Base-by-base conservation (phyloP, 352 stramenopile species). In the Phytophthora idaei region DNA sequence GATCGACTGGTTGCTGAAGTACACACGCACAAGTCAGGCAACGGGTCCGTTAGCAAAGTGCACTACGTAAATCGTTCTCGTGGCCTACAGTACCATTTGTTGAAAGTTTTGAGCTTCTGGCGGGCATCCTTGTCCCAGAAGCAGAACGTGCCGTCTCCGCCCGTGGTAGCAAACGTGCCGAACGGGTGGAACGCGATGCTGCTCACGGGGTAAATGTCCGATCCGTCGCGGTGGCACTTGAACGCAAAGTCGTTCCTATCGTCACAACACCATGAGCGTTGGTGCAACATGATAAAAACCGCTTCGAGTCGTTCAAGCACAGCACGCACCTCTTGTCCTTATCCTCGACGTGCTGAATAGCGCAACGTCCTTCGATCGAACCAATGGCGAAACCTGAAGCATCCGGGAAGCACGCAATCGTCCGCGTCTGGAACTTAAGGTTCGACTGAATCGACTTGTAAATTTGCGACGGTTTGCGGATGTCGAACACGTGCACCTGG, bases 101-200 rank as follows among this genome's bases (percentile, higher is more conserved):
- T 73, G 53, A 95, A 96, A 8, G 76, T 79, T 81, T 99, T 99
- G 53, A 99, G 87, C 61, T 97, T 90, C 76, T 99, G 95, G 34
- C 97, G 97, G 17, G 95, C 97, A 69, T 99, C 96, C 79, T 99
- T 99, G 83, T 99, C 97, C 97, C 97, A 99, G 80, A 99, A 99
- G 73, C 96, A 98, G 63, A 97, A 98, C 41, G 97, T 94, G 49
- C 96, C 96, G 71, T 99, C 97, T 28, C 87, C 84, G 12, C 97
- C 97, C 5, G 97, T 93, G 12, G 97, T 99, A 2, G 96, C 90
- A 76, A 99, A 99, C n/a, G 95, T 99, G 36, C 96, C 96, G 66
- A 93, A 90, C 32, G 83, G 80, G 72, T 98, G 93, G 73, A 98
- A 98, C 52, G 81, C 74, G 57, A 98, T 93, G 44, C 68, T 90